Percentiles rank a stretch among this genome's conserved stretches.
phyloP scores from a whole-genome alignment of 208 protist genomes.

The Strigomonas culicis region DNA sequence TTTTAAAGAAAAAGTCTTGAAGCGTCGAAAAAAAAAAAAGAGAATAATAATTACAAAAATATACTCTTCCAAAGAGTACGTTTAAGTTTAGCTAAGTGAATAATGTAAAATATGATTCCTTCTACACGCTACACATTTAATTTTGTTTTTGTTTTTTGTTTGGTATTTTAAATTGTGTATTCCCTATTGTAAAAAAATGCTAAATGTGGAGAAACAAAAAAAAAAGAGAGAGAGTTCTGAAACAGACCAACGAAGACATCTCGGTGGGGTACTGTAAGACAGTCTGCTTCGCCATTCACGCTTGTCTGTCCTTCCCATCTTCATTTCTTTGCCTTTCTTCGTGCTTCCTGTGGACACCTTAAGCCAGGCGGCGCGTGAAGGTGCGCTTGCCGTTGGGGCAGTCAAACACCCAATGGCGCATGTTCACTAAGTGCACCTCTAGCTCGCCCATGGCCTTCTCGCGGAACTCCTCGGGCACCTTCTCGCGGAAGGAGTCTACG shows the following conservation, averaged over 20 bases:
- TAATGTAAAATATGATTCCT: conserved; percentile 2
- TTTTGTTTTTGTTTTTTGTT: conserved; percentile 3
- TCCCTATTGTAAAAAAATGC: not conserved
- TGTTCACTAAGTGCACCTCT: conserved; percentile 65
- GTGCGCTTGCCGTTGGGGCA: conserved; percentile 88
- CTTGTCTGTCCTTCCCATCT: not conserved
- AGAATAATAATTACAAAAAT: conserved; percentile 14
- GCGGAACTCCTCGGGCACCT: conserved; percentile 77
- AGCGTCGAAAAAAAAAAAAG: conserved; percentile 12
- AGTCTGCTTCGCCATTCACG: not conserved
- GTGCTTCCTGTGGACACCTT: conserved; percentile 9
- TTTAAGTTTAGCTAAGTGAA: not conserved
- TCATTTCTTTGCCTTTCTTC: not conserved
- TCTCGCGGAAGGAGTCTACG: conserved; percentile 70
- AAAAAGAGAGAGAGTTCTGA: not conserved
- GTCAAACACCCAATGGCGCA: conserved; percentile 90
- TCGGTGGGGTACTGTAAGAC: too few species aligned
- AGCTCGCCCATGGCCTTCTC: conserved; percentile 80
- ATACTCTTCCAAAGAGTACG: not conserved
- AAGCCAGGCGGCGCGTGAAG: conserved; percentile 64
- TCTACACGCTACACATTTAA: too few species aligned
- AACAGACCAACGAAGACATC: not conserved
- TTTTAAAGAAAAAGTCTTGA: not conserved
- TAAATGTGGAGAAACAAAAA: conserved; percentile 8
- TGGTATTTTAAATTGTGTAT: conserved; percentile 1